Conservation (phyloP, 2,329 filamentous ascomycete genomes). For the Epicoccum nigrum region DNA sequence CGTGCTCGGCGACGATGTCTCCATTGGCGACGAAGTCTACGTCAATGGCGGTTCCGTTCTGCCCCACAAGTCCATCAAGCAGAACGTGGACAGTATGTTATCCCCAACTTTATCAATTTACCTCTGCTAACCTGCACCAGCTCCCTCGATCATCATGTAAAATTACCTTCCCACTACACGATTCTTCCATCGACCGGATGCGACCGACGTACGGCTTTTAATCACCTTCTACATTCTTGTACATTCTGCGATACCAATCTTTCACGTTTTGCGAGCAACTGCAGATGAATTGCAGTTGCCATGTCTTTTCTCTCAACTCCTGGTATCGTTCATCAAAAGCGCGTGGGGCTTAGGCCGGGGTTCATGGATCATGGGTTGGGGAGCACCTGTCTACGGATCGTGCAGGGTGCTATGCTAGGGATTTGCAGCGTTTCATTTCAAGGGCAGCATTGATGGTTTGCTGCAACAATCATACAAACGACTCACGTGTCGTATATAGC, state of each 20-base stretch:
- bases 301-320: constrained; percentile 19
- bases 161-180: constrained; percentile 10
- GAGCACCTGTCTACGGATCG: constrained; percentile 17
- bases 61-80: constrained; percentile 98
- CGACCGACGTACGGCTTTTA: constrained; percentile 35
- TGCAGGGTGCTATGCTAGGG: constrained; percentile 15
- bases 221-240: constrained; percentile 43
- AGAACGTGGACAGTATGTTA: constrained; percentile 77
- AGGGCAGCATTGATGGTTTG: constrained; percentile 13
- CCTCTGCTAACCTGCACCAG: constrained; percentile 31
- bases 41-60: constrained; percentile 96
- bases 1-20: constrained; percentile 97
- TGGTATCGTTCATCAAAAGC: constrained; percentile 27
- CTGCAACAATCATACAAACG: constrained; percentile 14
- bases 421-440: constrained; percentile 18
- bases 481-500: constrained; percentile 13
- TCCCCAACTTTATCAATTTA: not conserved
- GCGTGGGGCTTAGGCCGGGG: constrained; percentile 16
- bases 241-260: constrained; percentile 38
- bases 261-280: constrained; percentile 20
- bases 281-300: constrained; percentile 22
- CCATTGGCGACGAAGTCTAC: constrained; percentile 97
- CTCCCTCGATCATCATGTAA: constrained; percentile 57
- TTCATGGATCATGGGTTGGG: constrained; percentile 19
- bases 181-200: constrained; percentile 17